Evolutionary conservation across 2,329 filamentous ascomycete species (phyloP).

Genomic region (Laburnicola sp.): DNA sequence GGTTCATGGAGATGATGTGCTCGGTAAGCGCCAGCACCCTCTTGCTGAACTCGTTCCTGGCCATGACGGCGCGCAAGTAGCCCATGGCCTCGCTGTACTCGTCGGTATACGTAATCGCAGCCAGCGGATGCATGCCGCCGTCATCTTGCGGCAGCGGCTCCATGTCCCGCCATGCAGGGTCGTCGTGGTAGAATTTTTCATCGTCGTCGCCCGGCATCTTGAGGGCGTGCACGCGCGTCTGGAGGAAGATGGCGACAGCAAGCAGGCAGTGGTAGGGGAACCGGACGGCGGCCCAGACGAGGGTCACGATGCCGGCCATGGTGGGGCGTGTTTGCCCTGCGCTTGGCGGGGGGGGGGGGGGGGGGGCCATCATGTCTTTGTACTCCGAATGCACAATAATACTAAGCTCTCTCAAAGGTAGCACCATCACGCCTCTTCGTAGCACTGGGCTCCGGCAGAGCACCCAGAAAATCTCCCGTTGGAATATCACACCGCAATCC

Average conservation of each 20-base stretch:
- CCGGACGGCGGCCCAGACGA: neutral
- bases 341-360: neutral
- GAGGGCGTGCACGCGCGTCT: neutral
- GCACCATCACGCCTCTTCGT: no score
- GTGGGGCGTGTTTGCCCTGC: conserved; percentile 3
- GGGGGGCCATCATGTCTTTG: neutral
- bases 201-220: conserved; percentile 2
- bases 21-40: conserved; percentile 81
- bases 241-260: conserved; percentile 1
- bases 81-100: conserved; percentile 91
- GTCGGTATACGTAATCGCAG: conserved; percentile 87
- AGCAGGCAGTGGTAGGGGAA: conserved; percentile 5
- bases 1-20: conserved; percentile 89
- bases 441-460: no score
- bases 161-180: conserved; percentile 82
- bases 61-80: conserved; percentile 94
- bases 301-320: conserved; percentile 1
- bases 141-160: conserved; percentile 82
- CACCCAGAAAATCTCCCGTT: no score
- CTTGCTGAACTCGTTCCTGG: conserved; percentile 77
- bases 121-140: conserved; percentile 73
- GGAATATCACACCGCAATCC: no score
- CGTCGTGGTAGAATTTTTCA: conserved; percentile 58
- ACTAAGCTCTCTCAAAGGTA: neutral
- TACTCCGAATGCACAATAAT: neutral